Conservation (phyloP, 805 yeast genomes). For the Saccharomyces eubayanus region DNA sequence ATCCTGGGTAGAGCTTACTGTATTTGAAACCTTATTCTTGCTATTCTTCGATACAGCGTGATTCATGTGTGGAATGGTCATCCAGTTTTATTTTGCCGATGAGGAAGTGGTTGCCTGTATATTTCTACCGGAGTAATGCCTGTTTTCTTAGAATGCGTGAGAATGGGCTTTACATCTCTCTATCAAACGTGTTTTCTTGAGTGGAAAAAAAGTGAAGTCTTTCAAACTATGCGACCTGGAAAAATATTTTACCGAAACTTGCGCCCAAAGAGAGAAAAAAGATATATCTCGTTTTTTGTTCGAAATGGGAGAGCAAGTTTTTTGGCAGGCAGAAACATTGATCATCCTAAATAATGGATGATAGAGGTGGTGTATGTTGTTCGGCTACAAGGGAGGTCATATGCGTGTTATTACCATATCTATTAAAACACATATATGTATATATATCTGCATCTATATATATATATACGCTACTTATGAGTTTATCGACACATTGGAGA, state of each 20-base stretch:
- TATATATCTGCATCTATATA: not conserved
- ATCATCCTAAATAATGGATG: not conserved
- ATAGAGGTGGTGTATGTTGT: not conserved
- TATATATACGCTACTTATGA: not conserved
- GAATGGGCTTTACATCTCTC: not conserved
- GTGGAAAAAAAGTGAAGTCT: not conserved
- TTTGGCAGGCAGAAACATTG: not conserved
- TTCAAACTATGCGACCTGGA: not conserved
- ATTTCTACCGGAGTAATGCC: not conserved
- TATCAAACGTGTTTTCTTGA: not conserved
- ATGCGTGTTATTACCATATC: not conserved
- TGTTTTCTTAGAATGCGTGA: not conserved
- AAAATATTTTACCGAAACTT: not conserved
- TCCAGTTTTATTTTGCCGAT: not conserved
- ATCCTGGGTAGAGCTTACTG: not conserved
- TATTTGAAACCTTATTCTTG: not conserved
- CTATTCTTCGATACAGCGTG: not conserved
- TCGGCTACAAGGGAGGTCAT: not conserved
- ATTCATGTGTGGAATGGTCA: not conserved
- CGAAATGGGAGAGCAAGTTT: not conserved
- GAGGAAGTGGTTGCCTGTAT: not conserved
- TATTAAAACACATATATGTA: not conserved
- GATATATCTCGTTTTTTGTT: not conserved
- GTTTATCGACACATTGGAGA: not conserved
- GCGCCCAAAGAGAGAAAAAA: not conserved